Conservation (phyloP, 2,329 filamentous ascomycete genomes). For the Anthostomella pinea region DNA sequence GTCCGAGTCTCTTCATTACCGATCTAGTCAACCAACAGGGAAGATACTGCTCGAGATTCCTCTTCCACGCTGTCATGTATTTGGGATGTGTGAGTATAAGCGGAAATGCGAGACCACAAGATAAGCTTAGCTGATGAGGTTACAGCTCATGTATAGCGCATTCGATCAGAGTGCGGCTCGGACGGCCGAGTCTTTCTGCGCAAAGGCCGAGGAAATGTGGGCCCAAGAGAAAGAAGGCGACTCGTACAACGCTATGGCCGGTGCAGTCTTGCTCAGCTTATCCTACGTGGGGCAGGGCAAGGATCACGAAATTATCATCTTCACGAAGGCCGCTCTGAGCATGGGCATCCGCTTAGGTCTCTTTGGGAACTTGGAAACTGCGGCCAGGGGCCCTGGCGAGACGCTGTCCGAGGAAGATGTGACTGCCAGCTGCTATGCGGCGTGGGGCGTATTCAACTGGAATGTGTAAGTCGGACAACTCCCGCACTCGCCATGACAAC, state of each 20-base stretch:
- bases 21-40: slow-evolving; percentile 27
- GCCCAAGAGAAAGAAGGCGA: slow-evolving; percentile 18
- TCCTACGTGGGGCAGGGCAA: slow-evolving; percentile 34
- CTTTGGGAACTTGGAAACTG: slow-evolving; percentile 20
- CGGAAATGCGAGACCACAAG: no score
- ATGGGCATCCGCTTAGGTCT: slow-evolving; percentile 33
- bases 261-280: slow-evolving; percentile 33
- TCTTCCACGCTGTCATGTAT: slow-evolving; percentile 36
- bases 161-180: slow-evolving; percentile 24
- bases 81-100: slow-evolving; percentile 33
- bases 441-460: slow-evolving; percentile 39
- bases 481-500: not conserved
- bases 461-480: slow-evolving; percentile 30
- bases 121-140: slow-evolving; percentile 1
- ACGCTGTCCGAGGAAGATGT: slow-evolving; percentile 16
- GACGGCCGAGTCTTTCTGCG: slow-evolving; percentile 21
- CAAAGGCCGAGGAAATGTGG: slow-evolving; percentile 29
- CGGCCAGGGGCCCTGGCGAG: slow-evolving; percentile 1
- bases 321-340: slow-evolving; percentile 25
- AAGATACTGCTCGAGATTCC: slow-evolving; percentile 32
- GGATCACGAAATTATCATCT: slow-evolving; percentile 33
- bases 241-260: slow-evolving; percentile 30
- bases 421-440: slow-evolving; percentile 21
- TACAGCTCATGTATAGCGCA: slow-evolving; percentile 36
- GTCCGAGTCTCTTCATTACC: slow-evolving; percentile 32